Conservation (phyloP, 2,329 filamentous ascomycete genomes). For the Tolypocladium nubicola region DNA sequence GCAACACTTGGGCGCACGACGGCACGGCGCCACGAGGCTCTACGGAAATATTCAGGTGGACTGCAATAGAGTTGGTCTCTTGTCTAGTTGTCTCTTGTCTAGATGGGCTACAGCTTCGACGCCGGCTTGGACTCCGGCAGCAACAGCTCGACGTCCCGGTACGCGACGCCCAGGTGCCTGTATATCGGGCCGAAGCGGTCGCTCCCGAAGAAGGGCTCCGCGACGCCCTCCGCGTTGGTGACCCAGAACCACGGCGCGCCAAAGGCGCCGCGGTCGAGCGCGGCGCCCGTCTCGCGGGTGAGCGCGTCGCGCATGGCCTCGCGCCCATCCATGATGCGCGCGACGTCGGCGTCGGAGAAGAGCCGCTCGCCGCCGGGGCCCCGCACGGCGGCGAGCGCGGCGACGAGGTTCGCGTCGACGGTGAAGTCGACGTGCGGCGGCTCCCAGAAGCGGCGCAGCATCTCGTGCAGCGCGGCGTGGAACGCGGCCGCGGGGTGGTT, state of each 20-base stretch:
- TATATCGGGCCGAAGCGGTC: slow-evolving; percentile 66
- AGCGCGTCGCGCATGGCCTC: slow-evolving; percentile 36
- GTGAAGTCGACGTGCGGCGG: slow-evolving; percentile 47
- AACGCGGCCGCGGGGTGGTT: slow-evolving; percentile 37
- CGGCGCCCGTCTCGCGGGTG: slow-evolving; percentile 47
- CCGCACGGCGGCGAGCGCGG: slow-evolving; percentile 17
- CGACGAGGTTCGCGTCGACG: slow-evolving; percentile 40
- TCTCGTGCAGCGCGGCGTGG: slow-evolving; percentile 38
- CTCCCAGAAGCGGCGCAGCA: slow-evolving; percentile 55
- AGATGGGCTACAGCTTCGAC: slow-evolving; percentile 20
- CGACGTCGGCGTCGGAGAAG: slow-evolving; percentile 42
- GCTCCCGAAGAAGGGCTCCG: slow-evolving; percentile 67
- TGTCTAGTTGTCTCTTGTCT: background rate
- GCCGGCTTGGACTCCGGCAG: slow-evolving; percentile 10
- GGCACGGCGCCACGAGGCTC: background rate
- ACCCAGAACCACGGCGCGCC: slow-evolving; percentile 71
- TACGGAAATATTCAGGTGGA: background rate
- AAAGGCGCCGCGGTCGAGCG: slow-evolving; percentile 57
- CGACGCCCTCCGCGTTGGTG: slow-evolving; percentile 42
- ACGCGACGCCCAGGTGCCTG: slow-evolving; percentile 51
- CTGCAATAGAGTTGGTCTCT: background rate
- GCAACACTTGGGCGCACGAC: background rate
- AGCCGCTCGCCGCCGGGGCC: slow-evolving; percentile 14
- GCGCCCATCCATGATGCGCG: slow-evolving; percentile 42
- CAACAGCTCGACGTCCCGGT: slow-evolving; percentile 36